Evolutionary conservation across 805 yeast species (phyloP), one percentile per base, ranked within the genome.

Genomic region (Ogataea ramenticola): DNA sequence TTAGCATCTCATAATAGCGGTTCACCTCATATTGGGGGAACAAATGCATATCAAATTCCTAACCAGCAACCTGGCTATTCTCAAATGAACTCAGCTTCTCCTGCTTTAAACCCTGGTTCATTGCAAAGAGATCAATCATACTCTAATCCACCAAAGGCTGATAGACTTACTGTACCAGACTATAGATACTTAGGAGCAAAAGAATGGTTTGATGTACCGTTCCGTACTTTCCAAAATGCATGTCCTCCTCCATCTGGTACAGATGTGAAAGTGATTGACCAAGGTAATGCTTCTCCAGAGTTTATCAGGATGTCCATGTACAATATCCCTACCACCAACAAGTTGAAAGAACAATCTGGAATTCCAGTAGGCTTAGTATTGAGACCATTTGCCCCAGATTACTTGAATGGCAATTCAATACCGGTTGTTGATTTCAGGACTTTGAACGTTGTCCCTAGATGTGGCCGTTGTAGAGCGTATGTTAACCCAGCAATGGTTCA

Each of bases 401-500:
- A 68, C 29, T 60, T 69, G 1, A 76, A 73, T 40, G 81, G 74
- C 15, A 77, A 75, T 2, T 64, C 64, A 0, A 75, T 89, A 2
- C 95, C 96, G 0, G 71, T 73, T 4, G 80, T 82, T 5, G 90
- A 86, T 56, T 75, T 77, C 66, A 64, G 70, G 21, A 56, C 57
- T 7, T 57, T 68, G 35, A 71, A 71, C 15, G 87, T 88, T 1
- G 95, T 96, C 0, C 82, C 95, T 30, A 76, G 99, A 52, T 93
- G 99, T 65, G 76, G 79, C 51, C 81, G 98, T 49, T 93, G 99
- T 66, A 77, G 96, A 44, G 78, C 96, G 1, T 93, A 89, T 61
- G 72, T 89, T 49, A 93, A 91, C 59, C 95, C 97, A 3, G 76
- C 80, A 17, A 83, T 86, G 80, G 80, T 75, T 48, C 80, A 78